Evolutionary conservation across 768 basidiomycete genomes (phyloP).

Genomic region (Omphalotus guepiniiformis): DNA sequence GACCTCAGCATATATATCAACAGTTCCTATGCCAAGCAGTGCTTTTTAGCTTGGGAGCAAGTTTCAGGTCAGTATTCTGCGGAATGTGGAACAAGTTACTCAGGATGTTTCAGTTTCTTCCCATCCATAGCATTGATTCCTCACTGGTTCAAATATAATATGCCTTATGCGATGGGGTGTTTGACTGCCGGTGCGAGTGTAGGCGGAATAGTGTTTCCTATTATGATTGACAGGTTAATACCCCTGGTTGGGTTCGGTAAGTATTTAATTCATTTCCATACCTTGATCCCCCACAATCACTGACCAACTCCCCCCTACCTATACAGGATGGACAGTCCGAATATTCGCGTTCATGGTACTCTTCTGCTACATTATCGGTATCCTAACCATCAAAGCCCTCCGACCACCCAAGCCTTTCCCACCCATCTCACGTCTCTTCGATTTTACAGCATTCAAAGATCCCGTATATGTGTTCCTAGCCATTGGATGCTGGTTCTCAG

Average conservation of each 20-base stretch:
- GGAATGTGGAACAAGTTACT: too few relatives aligned
- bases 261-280: not conserved
- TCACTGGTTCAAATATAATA: slow-evolving; percentile 29
- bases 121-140: slow-evolving; percentile 29
- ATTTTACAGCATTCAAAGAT: slow-evolving; percentile 20
- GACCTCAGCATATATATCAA: slow-evolving; percentile 24
- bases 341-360: slow-evolving; percentile 20
- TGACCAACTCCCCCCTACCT: not conserved
- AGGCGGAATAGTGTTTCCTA: slow-evolving; percentile 29
- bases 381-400: slow-evolving; percentile 20
- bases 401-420: slow-evolving; percentile 21
- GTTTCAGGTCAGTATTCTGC: slow-evolving; percentile 14
- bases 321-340: slow-evolving; percentile 25
- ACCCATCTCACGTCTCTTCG: slow-evolving; percentile 15
- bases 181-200: slow-evolving; percentile 26
- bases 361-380: slow-evolving; percentile 16
- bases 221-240: slow-evolving; percentile 18
- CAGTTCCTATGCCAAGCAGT: slow-evolving; percentile 24
- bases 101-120: slow-evolving; percentile 21
- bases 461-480: slow-evolving; percentile 16
- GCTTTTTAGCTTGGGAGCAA: slow-evolving; percentile 17
- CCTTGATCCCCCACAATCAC: not conserved
- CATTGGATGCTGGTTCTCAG: slow-evolving; percentile 18
- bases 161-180: slow-evolving; percentile 30
- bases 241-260: slow-evolving; percentile 19